phyloP scores from a whole-genome alignment of 1,284 basidiomycete species.

The Tilletia caries region DNA sequence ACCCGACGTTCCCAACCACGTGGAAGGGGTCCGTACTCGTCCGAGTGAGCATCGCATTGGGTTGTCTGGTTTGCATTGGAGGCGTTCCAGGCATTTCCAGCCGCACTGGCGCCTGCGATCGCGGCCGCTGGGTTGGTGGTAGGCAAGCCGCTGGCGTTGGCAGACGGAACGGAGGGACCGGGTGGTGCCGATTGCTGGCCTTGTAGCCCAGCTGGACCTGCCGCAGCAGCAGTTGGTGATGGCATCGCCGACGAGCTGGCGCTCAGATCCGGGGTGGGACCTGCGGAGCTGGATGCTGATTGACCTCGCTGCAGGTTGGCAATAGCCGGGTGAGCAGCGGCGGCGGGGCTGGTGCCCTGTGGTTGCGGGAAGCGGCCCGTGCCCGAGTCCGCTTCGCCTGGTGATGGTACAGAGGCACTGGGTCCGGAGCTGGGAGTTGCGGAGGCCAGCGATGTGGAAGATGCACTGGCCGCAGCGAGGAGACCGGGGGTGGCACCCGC shows the following conservation, averaged over 20 bases:
- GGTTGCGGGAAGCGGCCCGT: background rate
- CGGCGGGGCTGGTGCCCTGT: background rate
- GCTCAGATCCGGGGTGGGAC: background rate
- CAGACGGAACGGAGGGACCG: conserved; percentile 13
- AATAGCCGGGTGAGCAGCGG: background rate
- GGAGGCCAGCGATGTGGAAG: conserved; percentile 40
- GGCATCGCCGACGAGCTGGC: background rate
- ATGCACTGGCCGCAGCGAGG: conserved; percentile 28
- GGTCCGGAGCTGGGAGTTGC: conserved; percentile 16
- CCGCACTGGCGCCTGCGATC: background rate
- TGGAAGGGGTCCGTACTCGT: conserved; percentile 61
- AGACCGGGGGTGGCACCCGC: conserved; percentile 34
- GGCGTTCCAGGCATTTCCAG: conserved; percentile 9
- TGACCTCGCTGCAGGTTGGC: background rate
- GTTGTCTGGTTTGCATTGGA: conserved; percentile 10
- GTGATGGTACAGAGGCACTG: background rate
- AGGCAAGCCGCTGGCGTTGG: conserved; percentile 18
- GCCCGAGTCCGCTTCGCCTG: background rate
- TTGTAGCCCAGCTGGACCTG: background rate
- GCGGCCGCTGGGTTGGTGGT: conserved; percentile 1
- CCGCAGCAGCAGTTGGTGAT: background rate
- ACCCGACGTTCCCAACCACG: conserved; percentile 87
- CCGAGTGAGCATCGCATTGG: conserved; percentile 30
- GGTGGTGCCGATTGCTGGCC: conserved; percentile 20
- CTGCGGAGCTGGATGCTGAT: background rate